These are phyloP conservation scores for Chimonanthus salicifolius DNA, from an alignment of 164 flowering plant species.

Conservation along the genomic window DNA sequence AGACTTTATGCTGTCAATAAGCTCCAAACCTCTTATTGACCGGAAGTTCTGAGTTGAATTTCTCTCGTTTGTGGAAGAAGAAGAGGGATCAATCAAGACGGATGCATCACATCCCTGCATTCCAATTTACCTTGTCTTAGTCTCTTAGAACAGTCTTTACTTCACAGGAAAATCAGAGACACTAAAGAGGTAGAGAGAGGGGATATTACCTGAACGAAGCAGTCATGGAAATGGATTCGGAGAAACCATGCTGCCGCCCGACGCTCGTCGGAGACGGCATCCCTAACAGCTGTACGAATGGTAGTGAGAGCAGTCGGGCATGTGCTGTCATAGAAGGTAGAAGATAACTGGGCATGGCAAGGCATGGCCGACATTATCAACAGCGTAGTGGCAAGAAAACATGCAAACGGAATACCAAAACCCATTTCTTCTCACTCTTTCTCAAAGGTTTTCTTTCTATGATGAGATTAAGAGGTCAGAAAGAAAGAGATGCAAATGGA, in stretches of 20 bases:
- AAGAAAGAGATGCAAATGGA: no score
- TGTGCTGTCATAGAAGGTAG: constrained; percentile 20
- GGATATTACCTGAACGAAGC: constrained; percentile 38
- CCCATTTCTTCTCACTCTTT: no score
- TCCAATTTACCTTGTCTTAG: no score
- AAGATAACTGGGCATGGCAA: constrained; percentile 25
- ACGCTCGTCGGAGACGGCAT: constrained; percentile 33
- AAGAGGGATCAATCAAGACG: constrained; percentile 50
- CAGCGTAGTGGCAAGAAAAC: no score
- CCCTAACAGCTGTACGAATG: constrained; percentile 1
- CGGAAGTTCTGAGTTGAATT: constrained; percentile 16
- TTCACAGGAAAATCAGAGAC: no score
- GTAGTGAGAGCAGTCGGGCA: constrained; percentile 10
- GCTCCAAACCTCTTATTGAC: constrained; percentile 36
- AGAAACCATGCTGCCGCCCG: constrained; percentile 74
- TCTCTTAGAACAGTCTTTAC: no score
- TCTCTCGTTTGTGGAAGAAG: constrained; percentile 15
- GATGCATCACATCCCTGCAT: constrained; percentile 76
- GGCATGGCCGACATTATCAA: neutral
- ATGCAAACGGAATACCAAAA: no score
- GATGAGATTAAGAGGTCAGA: no score
- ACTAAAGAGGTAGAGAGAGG: no score
- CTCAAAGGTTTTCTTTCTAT: no score
- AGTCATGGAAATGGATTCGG: constrained; percentile 79
- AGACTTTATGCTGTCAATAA: constrained; percentile 30